Evolutionary conservation across 2,329 filamentous ascomycete species (phyloP).

Genomic region (Exophiala sp.): DNA sequence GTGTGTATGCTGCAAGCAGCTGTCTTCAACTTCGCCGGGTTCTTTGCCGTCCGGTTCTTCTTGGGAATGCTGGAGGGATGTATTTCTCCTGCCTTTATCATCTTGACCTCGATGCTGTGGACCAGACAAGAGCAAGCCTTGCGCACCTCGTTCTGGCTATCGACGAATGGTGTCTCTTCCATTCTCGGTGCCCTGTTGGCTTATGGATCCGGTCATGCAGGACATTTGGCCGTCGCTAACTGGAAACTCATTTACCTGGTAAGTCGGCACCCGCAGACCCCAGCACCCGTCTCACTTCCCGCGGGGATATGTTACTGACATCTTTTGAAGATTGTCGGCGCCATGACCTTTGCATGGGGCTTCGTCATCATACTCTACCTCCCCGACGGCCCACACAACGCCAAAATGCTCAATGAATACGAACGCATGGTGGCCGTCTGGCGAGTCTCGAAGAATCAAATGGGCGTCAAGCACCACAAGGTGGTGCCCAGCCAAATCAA

Average conservation of each 20-base stretch:
- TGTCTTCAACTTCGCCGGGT: constrained; percentile 37
- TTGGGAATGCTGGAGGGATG: constrained; percentile 42
- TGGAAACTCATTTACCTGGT: constrained; percentile 40
- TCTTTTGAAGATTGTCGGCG: constrained; percentile 33
- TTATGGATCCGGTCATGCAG: constrained; percentile 35
- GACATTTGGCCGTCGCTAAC: constrained; percentile 26
- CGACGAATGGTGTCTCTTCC: constrained; percentile 36
- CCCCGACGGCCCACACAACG: constrained; percentile 37
- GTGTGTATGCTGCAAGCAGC: constrained; percentile 38
- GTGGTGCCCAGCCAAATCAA: constrained; percentile 35
- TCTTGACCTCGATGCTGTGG: constrained; percentile 37
- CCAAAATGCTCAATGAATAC: constrained; percentile 37
- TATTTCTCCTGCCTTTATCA: constrained; percentile 30
- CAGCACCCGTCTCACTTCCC: too few relatives aligned
- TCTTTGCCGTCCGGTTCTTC: constrained; percentile 44
- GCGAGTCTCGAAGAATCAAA: constrained; percentile 40
- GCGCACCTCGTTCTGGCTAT: constrained; percentile 35
- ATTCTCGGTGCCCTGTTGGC: constrained; percentile 37
- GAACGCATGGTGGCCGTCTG: constrained; percentile 39
- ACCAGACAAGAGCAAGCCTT: constrained; percentile 36
- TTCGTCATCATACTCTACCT: constrained; percentile 34
- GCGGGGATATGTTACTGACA: too few relatives aligned
- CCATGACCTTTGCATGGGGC: constrained; percentile 43
- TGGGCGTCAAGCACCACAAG: constrained; percentile 37
- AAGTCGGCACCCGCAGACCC: background rate